These are phyloP conservation scores for Clathrus columnatus DNA, from an alignment of 768 basidiomycete genomes.

Conservation along the genomic window DNA sequence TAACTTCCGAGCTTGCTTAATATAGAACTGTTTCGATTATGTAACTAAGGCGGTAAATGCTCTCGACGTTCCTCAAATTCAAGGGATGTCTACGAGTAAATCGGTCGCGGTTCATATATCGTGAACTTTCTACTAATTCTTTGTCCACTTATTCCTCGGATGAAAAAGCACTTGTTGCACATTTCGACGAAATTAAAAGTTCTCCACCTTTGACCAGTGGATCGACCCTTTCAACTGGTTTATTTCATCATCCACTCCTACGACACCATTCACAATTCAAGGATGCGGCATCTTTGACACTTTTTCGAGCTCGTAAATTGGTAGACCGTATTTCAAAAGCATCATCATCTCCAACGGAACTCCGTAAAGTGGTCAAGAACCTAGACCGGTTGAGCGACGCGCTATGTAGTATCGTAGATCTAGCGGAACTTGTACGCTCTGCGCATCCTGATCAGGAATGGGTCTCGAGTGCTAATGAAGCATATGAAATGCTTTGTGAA, in stretches of 20 bases:
- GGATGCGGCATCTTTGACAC: slow-evolving; percentile 68
- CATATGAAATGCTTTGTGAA: slow-evolving; percentile 88
- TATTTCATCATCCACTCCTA: slow-evolving; percentile 76
- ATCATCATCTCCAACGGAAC: slow-evolving; percentile 60
- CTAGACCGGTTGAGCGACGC: slow-evolving; percentile 93
- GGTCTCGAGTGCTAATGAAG: slow-evolving; percentile 75
- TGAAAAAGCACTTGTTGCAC: slow-evolving; percentile 54
- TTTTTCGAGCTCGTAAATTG: slow-evolving; percentile 69
- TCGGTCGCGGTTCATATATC: background rate
- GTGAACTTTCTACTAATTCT: slow-evolving; percentile 17
- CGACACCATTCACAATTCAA: slow-evolving; percentile 60
- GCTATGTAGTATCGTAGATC: slow-evolving; percentile 92
- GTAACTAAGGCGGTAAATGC: background rate
- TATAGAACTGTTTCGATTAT: background rate
- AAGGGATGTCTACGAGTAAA: slow-evolving; percentile 8
- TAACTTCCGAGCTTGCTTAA: background rate
- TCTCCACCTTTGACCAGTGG: slow-evolving; percentile 25
- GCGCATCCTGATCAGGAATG: slow-evolving; percentile 83
- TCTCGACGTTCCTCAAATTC: slow-evolving; percentile 1
- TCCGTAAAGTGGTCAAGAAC: slow-evolving; percentile 87
- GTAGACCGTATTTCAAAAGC: slow-evolving; percentile 78
- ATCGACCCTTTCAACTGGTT: slow-evolving; percentile 56
- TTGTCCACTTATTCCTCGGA: slow-evolving; percentile 37
- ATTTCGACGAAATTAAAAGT: slow-evolving; percentile 60
- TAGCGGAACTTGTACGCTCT: slow-evolving; percentile 88